Base-by-base conservation (phyloP, 805 yeast species). In the Yamadazyma sp. region DNA sequence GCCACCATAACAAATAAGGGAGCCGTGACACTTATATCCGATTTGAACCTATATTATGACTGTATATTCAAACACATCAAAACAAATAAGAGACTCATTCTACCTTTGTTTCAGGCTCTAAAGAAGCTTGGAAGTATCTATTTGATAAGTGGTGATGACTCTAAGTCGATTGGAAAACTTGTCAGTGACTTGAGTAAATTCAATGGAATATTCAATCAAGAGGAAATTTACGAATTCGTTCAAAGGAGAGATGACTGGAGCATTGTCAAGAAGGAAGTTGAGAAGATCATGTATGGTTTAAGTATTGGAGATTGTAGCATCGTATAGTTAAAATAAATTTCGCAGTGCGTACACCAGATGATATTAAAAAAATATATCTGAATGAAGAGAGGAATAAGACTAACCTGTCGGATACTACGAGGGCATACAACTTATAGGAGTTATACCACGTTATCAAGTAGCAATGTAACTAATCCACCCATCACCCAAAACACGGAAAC, bases 251-350 rank as follows among this genome's bases (percentile, higher is more conserved):
- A 80, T 23, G 98, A 91, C 56, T 91, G 98, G 98, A 61, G 74
- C 0, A 52, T 63, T 23, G 83, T 91, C 18, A 82, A 78, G 45
- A 69, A 73, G 42, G 84, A 83, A 40, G 97, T 91, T 7, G 98
- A 91, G 58, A 86, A 82, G 55, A 89, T 86, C n/a, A 85, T 93
- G 80, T 93, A 88, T 52, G 98, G 98, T 0, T 69, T 91, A 35
- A 88, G 86, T 12, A 60, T 81, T 19, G 83, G 78, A 18, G 96
- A 88, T 50, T 89, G 96, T 64, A 45, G 56, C 0, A 64, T 86
- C 27, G 43, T 47, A 29, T 49, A 40, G 28, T 23, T 14, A 19
- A 26, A 10, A 24, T 20, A 29, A n/a, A n/a, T n/a, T n/a, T n/a
- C n/a, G n/a, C 22, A 30, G 31, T 28, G 31, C 24, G 24, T 23